These are phyloP conservation scores for Ustilago tritici DNA, from an alignment of 1,284 basidiomycete genomes.

Conservation along the genomic window DNA sequence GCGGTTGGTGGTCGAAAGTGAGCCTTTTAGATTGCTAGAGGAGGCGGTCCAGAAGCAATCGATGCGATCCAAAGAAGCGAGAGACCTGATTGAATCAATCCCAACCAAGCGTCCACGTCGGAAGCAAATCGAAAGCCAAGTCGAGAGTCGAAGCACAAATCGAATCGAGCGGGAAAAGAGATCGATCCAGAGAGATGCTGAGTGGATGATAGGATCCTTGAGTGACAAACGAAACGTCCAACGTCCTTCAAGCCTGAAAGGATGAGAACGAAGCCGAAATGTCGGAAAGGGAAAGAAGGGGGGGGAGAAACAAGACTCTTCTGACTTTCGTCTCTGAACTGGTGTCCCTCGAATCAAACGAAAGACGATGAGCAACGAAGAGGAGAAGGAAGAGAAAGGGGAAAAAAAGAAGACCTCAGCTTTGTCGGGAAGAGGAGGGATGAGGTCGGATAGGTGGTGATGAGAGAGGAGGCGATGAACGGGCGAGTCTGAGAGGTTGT, in stretches of 20 bases:
- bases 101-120: slow-evolving; percentile 23
- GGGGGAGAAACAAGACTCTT: slow-evolving; percentile 13
- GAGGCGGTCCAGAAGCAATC: background rate
- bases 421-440: slow-evolving; percentile 33
- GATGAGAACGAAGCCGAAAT: slow-evolving; percentile 25
- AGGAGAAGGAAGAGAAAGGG: slow-evolving; percentile 14
- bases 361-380: slow-evolving; percentile 28
- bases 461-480: background rate
- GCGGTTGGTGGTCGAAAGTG: slow-evolving; percentile 12
- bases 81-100: background rate
- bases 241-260: slow-evolving; percentile 19
- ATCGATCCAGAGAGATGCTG: slow-evolving; percentile 30
- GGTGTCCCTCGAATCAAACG: slow-evolving; percentile 27
- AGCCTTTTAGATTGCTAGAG: slow-evolving; percentile 18
- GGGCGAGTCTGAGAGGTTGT: background rate
- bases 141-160: slow-evolving; percentile 8
- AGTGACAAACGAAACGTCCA: slow-evolving; percentile 10
- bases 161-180: slow-evolving; percentile 5
- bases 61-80: background rate
- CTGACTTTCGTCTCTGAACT: slow-evolving; percentile 29
- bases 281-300: slow-evolving; percentile 15
- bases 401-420: slow-evolving; percentile 35
- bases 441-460: slow-evolving; percentile 25
- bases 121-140: slow-evolving; percentile 8
- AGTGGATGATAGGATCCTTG: slow-evolving; percentile 19